phyloP scores from a whole-genome alignment of 768 basidiomycete species.

The Thelephora ganbajun region DNA sequence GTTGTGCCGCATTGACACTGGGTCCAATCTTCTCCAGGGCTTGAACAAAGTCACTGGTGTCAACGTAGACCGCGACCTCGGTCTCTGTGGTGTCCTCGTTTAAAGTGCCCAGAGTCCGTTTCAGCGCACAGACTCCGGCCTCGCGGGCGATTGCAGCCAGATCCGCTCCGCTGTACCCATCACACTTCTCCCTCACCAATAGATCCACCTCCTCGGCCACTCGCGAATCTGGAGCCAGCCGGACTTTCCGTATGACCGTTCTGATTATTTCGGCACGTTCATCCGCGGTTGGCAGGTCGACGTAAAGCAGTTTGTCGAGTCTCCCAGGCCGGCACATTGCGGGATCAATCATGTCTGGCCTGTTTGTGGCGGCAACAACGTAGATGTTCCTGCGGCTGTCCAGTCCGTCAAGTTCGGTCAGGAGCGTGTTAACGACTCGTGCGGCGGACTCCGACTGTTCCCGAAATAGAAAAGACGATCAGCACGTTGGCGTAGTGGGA shows the following conservation, averaged over 20 bases:
- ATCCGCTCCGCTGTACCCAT: constrained; percentile 89
- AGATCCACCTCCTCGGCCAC: constrained; percentile 17
- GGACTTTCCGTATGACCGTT: constrained; percentile 61
- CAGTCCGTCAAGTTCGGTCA: constrained; percentile 89
- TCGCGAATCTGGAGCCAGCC: constrained; percentile 24
- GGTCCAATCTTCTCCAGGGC: constrained; percentile 77
- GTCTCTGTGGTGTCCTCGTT: constrained; percentile 35
- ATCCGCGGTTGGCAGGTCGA: constrained; percentile 61
- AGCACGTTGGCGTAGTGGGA: constrained; percentile 1
- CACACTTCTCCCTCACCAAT: constrained; percentile 51
- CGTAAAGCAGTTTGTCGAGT: constrained; percentile 87
- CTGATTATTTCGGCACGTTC: constrained; percentile 80
- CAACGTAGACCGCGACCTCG: constrained; percentile 31
- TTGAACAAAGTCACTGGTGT: constrained; percentile 48
- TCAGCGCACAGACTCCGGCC: constrained; percentile 77
- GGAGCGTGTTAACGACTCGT: constrained; percentile 84
- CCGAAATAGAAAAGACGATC: constrained; percentile 4
- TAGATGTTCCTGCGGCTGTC: constrained; percentile 79
- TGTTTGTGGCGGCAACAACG: constrained; percentile 89
- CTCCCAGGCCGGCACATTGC: constrained; percentile 96
- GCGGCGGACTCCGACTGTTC: constrained; percentile 85
- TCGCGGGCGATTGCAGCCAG: constrained; percentile 79
- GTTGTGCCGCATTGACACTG: constrained; percentile 71
- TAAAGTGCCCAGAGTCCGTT: constrained; percentile 51
- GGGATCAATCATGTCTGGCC: constrained; percentile 95